Base-by-base conservation (phyloP, 2,329 filamentous ascomycete genomes). In the Scytalidium sp. region DNA sequence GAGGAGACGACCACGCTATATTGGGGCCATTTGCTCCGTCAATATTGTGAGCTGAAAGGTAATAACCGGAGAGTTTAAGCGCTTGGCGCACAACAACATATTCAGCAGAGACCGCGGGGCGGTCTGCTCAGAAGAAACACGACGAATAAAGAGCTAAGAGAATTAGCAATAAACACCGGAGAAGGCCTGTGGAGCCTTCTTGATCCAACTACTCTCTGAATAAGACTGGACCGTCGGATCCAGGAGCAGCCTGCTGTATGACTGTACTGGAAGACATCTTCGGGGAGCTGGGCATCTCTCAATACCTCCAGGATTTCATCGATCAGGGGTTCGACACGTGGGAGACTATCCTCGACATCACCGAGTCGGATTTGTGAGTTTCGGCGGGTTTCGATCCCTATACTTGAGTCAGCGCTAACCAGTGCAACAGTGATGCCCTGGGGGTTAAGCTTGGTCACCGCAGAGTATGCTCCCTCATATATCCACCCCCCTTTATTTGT, bases 261-360 rank as follows among this genome's bases (percentile, higher is more conserved):
- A 65, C 63, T 76, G 78, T 82, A 67, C 74, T 94, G 61, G 80
- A 76, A 58, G 70, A 76, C 32, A 79, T 85, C 57, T 83, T 93
- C 65, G 78, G 81, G 70, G 86, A 88, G 75, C 76, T 93, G 75
- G 88, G 88, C 65, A 78, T 94, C 67, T 75, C 81, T 70, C 87
- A 91, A 70, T 93, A 94, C 71, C 79, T 88, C 52, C 77, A 85
- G 57, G 71, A 75, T 49, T 88, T 94, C 60, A 66, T 89, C 41
- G 82, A 88, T 47, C 88, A 93, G 68, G 89, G 89, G 3, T 94
- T 94, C 66, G 89, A 94, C 67, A 83, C 84, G 10, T 93, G 89
- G 89, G 87, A 90, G 27, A 91, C 85, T 1, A 84, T 93, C 49
- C 75, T 91, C 45, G 88, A 93, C 63, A 91, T 94, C 47, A 90